Conservation (phyloP, 2,329 filamentous ascomycete species). For the Epichloe baconii region DNA sequence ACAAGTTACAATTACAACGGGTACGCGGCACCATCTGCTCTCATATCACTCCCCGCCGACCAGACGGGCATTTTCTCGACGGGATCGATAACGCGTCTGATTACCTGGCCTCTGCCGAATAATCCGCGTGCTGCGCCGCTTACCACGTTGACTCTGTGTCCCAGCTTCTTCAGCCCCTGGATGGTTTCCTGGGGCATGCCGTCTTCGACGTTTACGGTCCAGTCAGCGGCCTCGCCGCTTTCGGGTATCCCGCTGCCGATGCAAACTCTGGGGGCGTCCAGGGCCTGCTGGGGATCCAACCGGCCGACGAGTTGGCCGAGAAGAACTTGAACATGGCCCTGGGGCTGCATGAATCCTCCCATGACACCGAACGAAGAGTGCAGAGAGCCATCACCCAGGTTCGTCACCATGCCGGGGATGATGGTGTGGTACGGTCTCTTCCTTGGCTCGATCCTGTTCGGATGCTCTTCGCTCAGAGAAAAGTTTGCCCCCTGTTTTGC, state of each 20-base stretch:
- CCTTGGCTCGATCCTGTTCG: conserved; percentile 65
- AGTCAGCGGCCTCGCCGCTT: conserved; percentile 41
- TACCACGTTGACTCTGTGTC: conserved; percentile 61
- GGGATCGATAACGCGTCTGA: conserved; percentile 59
- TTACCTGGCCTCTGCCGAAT: conserved; percentile 83
- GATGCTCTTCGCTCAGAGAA: conserved; percentile 54
- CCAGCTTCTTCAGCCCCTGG: conserved; percentile 52
- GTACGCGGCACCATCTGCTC: conserved; percentile 66
- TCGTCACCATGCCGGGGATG: conserved; percentile 83
- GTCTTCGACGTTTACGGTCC: conserved; percentile 67
- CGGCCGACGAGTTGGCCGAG: conserved; percentile 79
- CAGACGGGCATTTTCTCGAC: conserved; percentile 60
- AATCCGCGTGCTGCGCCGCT: conserved; percentile 49
- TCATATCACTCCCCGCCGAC: conserved; percentile 77
- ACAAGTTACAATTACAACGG: conserved; percentile 25
- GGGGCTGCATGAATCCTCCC: conserved; percentile 98
- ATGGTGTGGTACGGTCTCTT: conserved; percentile 97
- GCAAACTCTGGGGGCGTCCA: conserved; percentile 86
- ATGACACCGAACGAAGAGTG: conserved; percentile 90
- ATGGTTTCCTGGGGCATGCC: conserved; percentile 59
- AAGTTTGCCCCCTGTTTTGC: conserved; percentile 89
- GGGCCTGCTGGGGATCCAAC: conserved; percentile 70
- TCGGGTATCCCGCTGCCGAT: conserved; percentile 63
- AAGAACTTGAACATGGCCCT: conserved; percentile 87
- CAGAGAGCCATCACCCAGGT: conserved; percentile 56